Percentiles rank a stretch among this genome's conserved stretches.
Evolutionary conservation across 2,329 filamentous ascomycete genomes (phyloP).

Genomic region (Trichoderma pleuroti): DNA sequence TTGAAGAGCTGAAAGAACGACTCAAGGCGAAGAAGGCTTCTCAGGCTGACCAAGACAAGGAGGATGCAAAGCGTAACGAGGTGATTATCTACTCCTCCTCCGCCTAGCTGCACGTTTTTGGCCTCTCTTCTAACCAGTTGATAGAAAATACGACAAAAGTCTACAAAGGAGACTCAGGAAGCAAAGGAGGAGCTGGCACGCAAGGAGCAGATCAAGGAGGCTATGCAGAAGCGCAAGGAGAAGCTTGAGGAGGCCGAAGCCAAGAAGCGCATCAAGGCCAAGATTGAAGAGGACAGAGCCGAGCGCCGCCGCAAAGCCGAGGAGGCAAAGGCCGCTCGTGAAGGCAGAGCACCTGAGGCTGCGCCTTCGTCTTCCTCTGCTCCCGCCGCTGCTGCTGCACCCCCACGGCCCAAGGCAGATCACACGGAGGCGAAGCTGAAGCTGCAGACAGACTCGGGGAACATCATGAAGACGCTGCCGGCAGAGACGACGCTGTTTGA

Average conservation of each 20-base stretch:
- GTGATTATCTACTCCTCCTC: conserved; percentile 38
- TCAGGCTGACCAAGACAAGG: conserved; percentile 69
- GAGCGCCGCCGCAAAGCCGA: conserved; percentile 83
- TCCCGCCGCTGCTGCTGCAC: conserved; percentile 45
- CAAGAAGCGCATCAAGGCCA: conserved; percentile 84
- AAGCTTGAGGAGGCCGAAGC: conserved; percentile 82
- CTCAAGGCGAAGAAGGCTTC: conserved; percentile 68
- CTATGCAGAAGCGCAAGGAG: conserved; percentile 79
- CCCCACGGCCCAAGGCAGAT: conserved; percentile 61
- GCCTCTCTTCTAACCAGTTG: background rate
- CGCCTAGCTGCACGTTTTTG: background rate
- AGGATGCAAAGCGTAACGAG: conserved; percentile 82
- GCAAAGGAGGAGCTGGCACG: conserved; percentile 82
- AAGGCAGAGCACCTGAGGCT: conserved; percentile 58
- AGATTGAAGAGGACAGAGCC: conserved; percentile 92
- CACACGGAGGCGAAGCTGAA: conserved; percentile 80
- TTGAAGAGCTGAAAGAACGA: conserved; percentile 70
- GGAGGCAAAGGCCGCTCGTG: conserved; percentile 77
- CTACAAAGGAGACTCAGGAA: conserved; percentile 84
- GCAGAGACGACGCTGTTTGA: conserved; percentile 92
- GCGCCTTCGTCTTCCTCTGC: conserved; percentile 41
- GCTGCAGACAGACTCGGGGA: conserved; percentile 70
- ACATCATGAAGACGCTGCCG: conserved; percentile 80
- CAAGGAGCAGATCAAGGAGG: conserved; percentile 91
- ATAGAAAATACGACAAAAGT: conserved; percentile 73